Conservation (phyloP, 2,329 filamentous ascomycete species). For the Ramularia endophylla region DNA sequence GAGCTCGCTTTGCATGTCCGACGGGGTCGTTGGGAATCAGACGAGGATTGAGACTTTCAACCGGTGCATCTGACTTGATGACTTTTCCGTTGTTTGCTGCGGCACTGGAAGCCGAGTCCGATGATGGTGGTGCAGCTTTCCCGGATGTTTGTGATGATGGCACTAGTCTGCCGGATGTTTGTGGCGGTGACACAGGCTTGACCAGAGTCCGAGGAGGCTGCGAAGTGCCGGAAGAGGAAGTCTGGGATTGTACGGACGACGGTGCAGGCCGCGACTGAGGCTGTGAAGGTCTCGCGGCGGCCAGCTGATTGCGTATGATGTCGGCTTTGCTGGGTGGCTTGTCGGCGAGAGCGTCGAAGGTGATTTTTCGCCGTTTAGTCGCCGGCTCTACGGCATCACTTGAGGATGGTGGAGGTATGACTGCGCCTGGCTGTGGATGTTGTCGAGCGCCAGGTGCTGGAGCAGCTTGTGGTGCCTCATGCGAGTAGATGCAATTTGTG, state of each 20-base stretch:
- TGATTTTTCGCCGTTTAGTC: constrained; percentile 27
- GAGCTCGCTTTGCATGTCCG: constrained; percentile 28
- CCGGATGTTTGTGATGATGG: constrained; percentile 3
- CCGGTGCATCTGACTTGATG: constrained; percentile 11
- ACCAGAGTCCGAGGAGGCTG: constrained; percentile 14
- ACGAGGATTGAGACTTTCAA: constrained; percentile 56
- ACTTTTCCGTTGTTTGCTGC: constrained; percentile 14
- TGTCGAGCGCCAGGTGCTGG: constrained; percentile 1
- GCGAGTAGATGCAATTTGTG: constrained; percentile 54
- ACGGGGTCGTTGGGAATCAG: constrained; percentile 50
- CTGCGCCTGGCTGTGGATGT: neutral
- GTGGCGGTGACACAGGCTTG: constrained; percentile 20
- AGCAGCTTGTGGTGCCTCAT: constrained; percentile 32
- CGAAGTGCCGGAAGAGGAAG: constrained; percentile 1
- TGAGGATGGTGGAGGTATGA: neutral
- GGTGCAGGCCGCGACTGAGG: neutral
- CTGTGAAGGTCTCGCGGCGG: constrained; percentile 6
- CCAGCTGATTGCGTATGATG: constrained; percentile 21
- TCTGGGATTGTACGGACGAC: neutral
- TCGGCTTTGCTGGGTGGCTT: constrained; percentile 28
- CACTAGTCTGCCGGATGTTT: constrained; percentile 4
- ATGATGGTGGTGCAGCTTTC: neutral
- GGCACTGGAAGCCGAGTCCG: constrained; percentile 3
- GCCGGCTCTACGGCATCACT: constrained; percentile 13
- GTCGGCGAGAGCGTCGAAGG: constrained; percentile 23